Conservation (phyloP, 1,139 yeast species). For the Yamadazyma sp. region DNA sequence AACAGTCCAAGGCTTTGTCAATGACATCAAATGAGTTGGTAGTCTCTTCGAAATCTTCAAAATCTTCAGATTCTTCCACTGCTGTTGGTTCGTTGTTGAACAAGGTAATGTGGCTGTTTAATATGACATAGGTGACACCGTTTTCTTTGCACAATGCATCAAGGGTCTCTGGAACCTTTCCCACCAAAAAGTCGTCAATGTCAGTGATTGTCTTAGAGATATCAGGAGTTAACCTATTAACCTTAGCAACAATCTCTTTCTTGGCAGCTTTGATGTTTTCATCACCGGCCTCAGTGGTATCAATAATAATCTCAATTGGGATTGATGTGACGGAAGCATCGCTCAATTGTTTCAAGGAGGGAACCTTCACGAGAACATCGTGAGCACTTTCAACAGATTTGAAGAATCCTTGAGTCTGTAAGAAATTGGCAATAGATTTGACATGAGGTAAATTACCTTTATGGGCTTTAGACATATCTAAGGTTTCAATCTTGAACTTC, state of each 20-base stretch:
- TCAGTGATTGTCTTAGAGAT: slow-evolving; percentile 60
- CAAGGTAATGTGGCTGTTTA: slow-evolving; percentile 43
- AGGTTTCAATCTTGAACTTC: slow-evolving; percentile 56
- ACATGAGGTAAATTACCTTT: slow-evolving; percentile 79
- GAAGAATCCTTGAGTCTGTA: slow-evolving; percentile 51
- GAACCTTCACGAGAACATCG: slow-evolving; percentile 57
- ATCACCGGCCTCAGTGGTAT: slow-evolving; percentile 30
- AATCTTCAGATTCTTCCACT: slow-evolving; percentile 36
- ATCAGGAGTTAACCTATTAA: slow-evolving; percentile 71
- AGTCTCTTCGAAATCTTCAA: slow-evolving; percentile 34
- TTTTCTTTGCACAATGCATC: slow-evolving; percentile 47
- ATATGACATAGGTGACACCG: slow-evolving; percentile 57
- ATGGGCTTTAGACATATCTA: slow-evolving; percentile 87
- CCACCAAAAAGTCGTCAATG: slow-evolving; percentile 66
- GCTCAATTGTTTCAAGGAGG: slow-evolving; percentile 36
- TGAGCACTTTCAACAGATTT: slow-evolving; percentile 45
- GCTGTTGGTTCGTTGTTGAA: slow-evolving; percentile 24
- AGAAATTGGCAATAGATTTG: slow-evolving; percentile 66
- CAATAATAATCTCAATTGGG: slow-evolving; percentile 44
- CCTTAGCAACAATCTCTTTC: slow-evolving; percentile 67
- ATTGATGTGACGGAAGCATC: slow-evolving; percentile 23
- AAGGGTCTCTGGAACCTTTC: slow-evolving; percentile 47
- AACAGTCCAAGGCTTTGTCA: slow-evolving; percentile 48
- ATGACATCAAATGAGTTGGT: slow-evolving; percentile 42
- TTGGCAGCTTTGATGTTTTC: slow-evolving; percentile 47